phyloP scores from a whole-genome alignment of 169 alveolate genomes.

The Haemoproteus tartakovskyi region DNA sequence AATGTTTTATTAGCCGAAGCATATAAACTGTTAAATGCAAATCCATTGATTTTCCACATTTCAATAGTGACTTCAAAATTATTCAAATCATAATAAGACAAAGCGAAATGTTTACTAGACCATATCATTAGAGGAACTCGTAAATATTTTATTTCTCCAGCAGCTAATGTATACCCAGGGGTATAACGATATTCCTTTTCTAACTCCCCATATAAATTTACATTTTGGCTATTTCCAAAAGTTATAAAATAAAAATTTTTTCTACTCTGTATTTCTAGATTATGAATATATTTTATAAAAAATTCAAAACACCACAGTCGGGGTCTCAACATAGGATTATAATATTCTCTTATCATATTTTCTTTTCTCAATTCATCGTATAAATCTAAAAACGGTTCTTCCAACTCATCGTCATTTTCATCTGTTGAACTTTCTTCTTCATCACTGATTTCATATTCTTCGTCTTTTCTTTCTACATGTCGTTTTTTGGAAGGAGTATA shows the following conservation, averaged over 20 bases:
- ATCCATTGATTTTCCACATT: constrained; percentile 78
- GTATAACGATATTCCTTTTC: constrained; percentile 70
- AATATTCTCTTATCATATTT: constrained; percentile 39
- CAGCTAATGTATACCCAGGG: constrained; percentile 72
- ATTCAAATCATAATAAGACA: constrained; percentile 81
- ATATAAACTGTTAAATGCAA: constrained; percentile 76
- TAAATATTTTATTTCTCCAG: constrained; percentile 72
- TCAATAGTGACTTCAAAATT: constrained; percentile 77
- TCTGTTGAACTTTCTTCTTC: constrained; percentile 42
- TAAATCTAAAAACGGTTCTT: constrained; percentile 60
- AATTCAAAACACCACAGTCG: constrained; percentile 63
- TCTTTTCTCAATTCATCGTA: constrained; percentile 63
- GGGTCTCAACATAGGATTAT: constrained; percentile 62
- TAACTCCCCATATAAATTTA: constrained; percentile 41
- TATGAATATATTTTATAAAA: constrained; percentile 56
- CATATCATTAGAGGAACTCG: constrained; percentile 76
- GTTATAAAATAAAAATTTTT: constrained; percentile 50
- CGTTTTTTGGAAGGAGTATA: neutral
- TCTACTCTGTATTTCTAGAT: constrained; percentile 43
- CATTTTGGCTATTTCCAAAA: constrained; percentile 40
- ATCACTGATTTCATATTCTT: constrained; percentile 34
- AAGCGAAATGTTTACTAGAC: constrained; percentile 70
- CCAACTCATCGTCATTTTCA: constrained; percentile 48
- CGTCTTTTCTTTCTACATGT: constrained; percentile 6
- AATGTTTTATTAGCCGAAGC: constrained; percentile 77